Evolutionary conservation across 345 rosid species (phyloP).

Genomic region (Punica granatum): DNA sequence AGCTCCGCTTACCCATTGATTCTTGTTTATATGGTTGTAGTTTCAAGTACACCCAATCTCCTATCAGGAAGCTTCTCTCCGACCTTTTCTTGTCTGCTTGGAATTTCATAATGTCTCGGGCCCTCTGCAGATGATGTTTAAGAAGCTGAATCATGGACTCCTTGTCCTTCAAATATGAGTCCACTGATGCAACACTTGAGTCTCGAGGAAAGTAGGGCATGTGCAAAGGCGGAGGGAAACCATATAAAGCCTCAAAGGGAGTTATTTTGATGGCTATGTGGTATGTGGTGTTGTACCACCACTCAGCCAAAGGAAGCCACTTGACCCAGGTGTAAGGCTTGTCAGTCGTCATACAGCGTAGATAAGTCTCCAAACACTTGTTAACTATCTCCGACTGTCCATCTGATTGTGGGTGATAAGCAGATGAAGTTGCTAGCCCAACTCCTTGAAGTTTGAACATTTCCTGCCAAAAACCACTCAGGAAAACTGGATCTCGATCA

Average conservation of each 20-base stretch:
- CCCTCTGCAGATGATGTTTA: not conserved
- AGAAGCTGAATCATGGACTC: not conserved
- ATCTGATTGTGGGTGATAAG: too few species aligned
- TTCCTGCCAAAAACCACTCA: too few species aligned
- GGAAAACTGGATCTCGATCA: too few species aligned
- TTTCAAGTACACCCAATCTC: not conserved
- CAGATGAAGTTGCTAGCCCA: too few species aligned
- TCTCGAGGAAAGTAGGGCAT: not conserved
- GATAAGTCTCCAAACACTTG: too few species aligned
- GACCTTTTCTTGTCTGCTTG: not conserved
- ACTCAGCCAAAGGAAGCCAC: constrained; percentile 1
- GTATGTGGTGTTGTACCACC: constrained; percentile 3
- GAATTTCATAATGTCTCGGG: not conserved
- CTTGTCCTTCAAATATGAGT: not conserved
- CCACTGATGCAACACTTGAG: not conserved
- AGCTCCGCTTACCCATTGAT: not conserved
- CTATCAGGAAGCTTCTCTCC: not conserved
- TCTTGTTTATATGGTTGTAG: not conserved
- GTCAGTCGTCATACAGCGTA: too few species aligned
- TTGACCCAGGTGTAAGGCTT: too few species aligned
- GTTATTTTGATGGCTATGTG: not conserved
- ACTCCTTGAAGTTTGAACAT: too few species aligned
- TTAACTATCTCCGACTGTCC: too few species aligned
- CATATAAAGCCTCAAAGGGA: not conserved
- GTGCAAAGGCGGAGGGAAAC: not conserved